Conservation (phyloP, 2,329 filamentous ascomycete species). For the Cladophialophora psammophila region DNA sequence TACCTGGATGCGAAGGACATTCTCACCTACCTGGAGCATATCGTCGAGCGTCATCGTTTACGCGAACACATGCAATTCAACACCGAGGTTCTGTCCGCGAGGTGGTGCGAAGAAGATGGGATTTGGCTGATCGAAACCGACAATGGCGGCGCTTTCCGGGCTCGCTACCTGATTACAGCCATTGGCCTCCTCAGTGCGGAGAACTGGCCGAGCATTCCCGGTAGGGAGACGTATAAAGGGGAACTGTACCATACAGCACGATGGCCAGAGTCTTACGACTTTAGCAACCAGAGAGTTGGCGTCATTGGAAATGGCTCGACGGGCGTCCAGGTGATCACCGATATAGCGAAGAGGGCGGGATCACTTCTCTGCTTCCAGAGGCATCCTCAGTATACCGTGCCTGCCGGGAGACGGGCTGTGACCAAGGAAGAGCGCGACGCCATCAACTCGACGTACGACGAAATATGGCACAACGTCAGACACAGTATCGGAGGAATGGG, state of each 20-base stretch:
- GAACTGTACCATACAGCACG: conserved; percentile 65
- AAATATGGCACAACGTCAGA: conserved; percentile 42
- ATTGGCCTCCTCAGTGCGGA: conserved; percentile 63
- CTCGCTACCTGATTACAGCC: conserved; percentile 54
- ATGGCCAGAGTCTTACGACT: conserved; percentile 63
- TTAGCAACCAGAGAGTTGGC: conserved; percentile 66
- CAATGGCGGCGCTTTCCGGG: conserved; percentile 48
- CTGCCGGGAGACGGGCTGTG: conserved; percentile 62
- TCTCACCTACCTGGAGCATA: conserved; percentile 55
- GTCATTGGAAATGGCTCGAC: conserved; percentile 68
- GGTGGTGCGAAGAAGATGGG: conserved; percentile 45
- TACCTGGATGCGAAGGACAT: conserved; percentile 50
- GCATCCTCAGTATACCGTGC: conserved; percentile 69
- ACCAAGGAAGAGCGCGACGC: conserved; percentile 59
- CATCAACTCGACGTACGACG: conserved; percentile 31
- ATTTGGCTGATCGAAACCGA: conserved; percentile 54
- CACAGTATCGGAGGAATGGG: conserved; percentile 60
- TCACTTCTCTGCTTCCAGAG: conserved; percentile 64
- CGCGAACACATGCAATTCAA: conserved; percentile 52
- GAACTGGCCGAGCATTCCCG: conserved; percentile 66
- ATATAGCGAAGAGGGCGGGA: conserved; percentile 60
- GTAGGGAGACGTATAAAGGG: conserved; percentile 66
- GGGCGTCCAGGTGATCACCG: conserved; percentile 69
- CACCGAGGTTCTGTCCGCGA: conserved; percentile 46
- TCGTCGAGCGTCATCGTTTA: conserved; percentile 53